Evolutionary conservation across 768 basidiomycete species (phyloP).

Genomic region (Leccinum ochraceum): DNA sequence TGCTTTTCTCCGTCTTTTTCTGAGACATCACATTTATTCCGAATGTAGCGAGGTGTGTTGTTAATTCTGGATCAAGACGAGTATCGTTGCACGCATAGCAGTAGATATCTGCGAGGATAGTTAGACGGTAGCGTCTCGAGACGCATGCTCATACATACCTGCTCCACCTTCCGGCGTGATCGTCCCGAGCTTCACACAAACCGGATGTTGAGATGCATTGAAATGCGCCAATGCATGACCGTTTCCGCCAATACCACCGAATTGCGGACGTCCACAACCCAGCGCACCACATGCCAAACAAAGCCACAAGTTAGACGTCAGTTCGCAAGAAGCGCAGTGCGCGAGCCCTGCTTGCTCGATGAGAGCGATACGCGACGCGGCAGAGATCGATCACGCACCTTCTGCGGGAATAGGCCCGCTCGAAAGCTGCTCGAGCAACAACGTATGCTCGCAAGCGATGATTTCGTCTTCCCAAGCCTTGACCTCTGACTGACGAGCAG

Average conservation of each 20-base stretch:
- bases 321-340: conserved; percentile 78
- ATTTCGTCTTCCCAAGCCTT: conserved; percentile 99
- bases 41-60: conserved; percentile 72
- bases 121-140: background rate
- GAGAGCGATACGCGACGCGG: background rate
- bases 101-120: conserved; percentile 66
- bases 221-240: conserved; percentile 87
- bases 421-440: conserved; percentile 49
- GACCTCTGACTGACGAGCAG: conserved; percentile 90
- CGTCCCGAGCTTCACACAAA: conserved; percentile 93
- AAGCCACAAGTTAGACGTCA: conserved; percentile 93
- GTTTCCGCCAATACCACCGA: conserved; percentile 80
- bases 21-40: conserved; percentile 84
- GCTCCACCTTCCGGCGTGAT: conserved; percentile 94
- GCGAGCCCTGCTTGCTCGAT: conserved; percentile 57
- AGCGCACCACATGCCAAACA: conserved; percentile 90
- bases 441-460: conserved; percentile 78
- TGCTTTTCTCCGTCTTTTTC: conserved; percentile 92
- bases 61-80: conserved; percentile 72
- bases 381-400: conserved; percentile 14
- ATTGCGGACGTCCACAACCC: conserved; percentile 87
- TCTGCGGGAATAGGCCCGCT: conserved; percentile 28
- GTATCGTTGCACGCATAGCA: conserved; percentile 92
- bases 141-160: conserved; percentile 48
- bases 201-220: conserved; percentile 66